Evolutionary conservation across 31 red algal genomes (phyloP).

Genomic region (Odonthalia washingtoniensis): DNA sequence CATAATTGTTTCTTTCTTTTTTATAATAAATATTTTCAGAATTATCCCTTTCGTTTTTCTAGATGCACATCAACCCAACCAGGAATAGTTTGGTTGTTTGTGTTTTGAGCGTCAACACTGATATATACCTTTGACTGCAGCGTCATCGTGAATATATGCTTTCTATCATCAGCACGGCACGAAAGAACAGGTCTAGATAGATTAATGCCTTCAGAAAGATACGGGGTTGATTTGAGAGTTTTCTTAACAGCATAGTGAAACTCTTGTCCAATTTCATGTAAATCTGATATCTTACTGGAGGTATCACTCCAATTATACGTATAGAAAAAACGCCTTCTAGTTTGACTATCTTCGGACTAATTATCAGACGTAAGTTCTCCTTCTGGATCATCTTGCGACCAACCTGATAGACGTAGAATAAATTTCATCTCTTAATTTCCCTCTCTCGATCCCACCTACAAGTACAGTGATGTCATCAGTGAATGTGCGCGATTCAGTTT

Average conservation of each 20-base stretch:
- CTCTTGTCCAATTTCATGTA: slow-evolving; percentile 48
- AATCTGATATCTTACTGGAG: slow-evolving; percentile 53
- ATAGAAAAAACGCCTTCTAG: slow-evolving; percentile 42
- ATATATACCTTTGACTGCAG: slow-evolving; percentile 61
- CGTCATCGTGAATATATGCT: slow-evolving; percentile 65
- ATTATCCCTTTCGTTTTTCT: too few species aligned
- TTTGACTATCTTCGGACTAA: background rate
- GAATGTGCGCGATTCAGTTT: too few species aligned
- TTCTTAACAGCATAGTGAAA: background rate
- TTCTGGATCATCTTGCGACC: too few species aligned
- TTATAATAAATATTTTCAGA: too few species aligned
- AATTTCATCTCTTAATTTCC: too few species aligned
- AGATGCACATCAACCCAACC: too few species aligned
- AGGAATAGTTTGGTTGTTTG: too few species aligned
- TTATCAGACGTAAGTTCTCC: too few species aligned
- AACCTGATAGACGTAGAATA: too few species aligned
- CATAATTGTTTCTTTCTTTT: too few species aligned
- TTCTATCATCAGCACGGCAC: slow-evolving; percentile 47
- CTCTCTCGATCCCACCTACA: too few species aligned
- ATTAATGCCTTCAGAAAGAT: background rate
- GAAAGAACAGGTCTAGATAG: slow-evolving; percentile 55
- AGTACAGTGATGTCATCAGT: too few species aligned
- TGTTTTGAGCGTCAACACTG: background rate
- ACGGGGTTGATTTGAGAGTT: background rate
- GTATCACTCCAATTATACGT: slow-evolving; percentile 79